A percentile compares a stretch with the other conserved stretches of the same genome.
Evolutionary conservation across 1,139 yeast species (phyloP).

Genomic region (Candida albicans): DNA sequence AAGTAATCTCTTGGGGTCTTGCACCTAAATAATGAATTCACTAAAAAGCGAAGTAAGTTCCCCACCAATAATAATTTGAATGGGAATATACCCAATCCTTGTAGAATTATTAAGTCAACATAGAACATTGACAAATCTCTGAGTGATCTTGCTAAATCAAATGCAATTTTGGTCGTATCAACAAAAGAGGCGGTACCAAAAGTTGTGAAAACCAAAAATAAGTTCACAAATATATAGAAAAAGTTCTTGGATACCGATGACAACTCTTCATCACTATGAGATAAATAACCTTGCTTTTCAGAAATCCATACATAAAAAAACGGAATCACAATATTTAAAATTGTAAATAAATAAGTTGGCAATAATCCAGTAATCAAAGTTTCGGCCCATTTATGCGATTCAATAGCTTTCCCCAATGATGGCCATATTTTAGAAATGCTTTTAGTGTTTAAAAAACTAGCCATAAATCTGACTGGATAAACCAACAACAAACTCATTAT

Average conservation of each 20-base stretch:
- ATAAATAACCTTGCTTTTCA: constrained; percentile 68
- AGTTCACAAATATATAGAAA: constrained; percentile 78
- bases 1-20: constrained; percentile 60
- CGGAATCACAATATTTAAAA: constrained; percentile 72
- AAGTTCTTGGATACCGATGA: constrained; percentile 79
- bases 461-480: constrained; percentile 70
- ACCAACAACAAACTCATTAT: constrained; percentile 65
- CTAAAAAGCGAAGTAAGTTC: constrained; percentile 56
- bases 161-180: constrained; percentile 74
- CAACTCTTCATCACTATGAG: constrained; percentile 79
- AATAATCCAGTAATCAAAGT: constrained; percentile 74
- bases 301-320: constrained; percentile 73
- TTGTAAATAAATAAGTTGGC: constrained; percentile 74
- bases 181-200: constrained; percentile 76
- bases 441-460: constrained; percentile 68
- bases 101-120: constrained; percentile 77
- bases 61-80: constrained; percentile 71
- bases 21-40: constrained; percentile 47
- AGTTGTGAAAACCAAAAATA: constrained; percentile 79
- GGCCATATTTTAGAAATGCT: constrained; percentile 75
- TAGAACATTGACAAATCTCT: constrained; percentile 73
- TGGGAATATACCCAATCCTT: constrained; percentile 85
- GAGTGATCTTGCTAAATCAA: constrained; percentile 70
- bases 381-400: constrained; percentile 55
- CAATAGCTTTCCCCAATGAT: constrained; percentile 61